Evolutionary conservation across 2,329 filamentous ascomycete species (phyloP), one percentile per base, ranked within the genome.

Genomic region (Hypoxylon sp.): DNA sequence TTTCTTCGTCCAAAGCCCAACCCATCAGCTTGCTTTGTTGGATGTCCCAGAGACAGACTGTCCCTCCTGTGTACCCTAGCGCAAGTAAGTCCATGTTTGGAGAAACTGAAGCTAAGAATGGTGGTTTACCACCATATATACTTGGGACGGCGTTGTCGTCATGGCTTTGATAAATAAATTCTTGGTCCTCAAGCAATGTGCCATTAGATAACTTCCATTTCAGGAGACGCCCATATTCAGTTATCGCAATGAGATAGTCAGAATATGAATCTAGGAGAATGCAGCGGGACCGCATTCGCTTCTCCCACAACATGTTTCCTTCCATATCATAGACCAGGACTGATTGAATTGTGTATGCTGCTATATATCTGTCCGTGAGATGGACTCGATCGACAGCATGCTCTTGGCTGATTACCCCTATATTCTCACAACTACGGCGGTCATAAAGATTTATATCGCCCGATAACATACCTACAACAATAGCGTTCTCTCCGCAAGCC

Each of bases 371-470:
- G 14, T 17, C 19, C 3, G 37, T 11, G n/a, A 55, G 13, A 5
- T 55, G 52, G 5, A 55, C 3, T 9, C 31, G 3, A 14, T 55
- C 52, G n/a, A 31, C 9, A 10, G 52, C 22, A 13, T 55, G 3
- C 24, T 42, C 19, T 5, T 55, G 5, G 13, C 14, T 8, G n/a
- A 55, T 55, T 1, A 24, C 10, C 10, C 52, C 35, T 17, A 44
- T 44, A 13, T 44, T 31, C 37, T 55, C 13, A 5, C 35, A 55
- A 8, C 35, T 31, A 5, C n/a, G 19, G 29, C 50, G 44, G 5
- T 39, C 39, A 10, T 59, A 48, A 29, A 59, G 44, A 39, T 29
- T 50, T 48, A 59, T 42, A 31, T 59, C 44, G 9, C 55, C 55
- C 13, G 55, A 59, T 19, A 39, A 17, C 55, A 59, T 59, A 6